phyloP scores from a whole-genome alignment of 139 green algal genomes.

The Coccomyxa sp. region DNA sequence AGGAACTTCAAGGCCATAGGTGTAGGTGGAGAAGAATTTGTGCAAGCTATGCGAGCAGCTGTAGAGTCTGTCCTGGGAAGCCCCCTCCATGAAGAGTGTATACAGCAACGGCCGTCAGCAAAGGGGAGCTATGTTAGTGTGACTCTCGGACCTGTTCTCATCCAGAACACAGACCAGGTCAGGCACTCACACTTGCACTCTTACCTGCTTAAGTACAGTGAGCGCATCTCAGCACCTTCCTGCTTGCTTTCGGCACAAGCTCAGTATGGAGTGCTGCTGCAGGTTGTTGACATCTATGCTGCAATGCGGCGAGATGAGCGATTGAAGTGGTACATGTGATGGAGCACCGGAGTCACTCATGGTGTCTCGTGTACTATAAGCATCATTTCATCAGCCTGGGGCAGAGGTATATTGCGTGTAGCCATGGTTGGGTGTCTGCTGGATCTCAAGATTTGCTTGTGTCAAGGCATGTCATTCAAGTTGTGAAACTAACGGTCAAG shows the following conservation, averaged over 20 bases:
- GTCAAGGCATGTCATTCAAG: no score
- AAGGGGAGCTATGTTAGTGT: constrained; percentile 42
- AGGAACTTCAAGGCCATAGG: constrained; percentile 49
- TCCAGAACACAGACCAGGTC: constrained; percentile 35
- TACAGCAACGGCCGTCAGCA: constrained; percentile 14
- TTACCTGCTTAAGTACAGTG: neutral
- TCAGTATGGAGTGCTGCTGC: constrained; percentile 2
- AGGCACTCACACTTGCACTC: neutral
- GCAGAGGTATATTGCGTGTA: no score
- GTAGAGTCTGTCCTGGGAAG: constrained; percentile 40
- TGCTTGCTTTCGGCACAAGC: neutral
- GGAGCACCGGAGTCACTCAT: neutral
- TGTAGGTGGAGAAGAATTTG: constrained; percentile 34
- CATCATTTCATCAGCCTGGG: no score
- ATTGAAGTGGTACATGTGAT: constrained; percentile 20
- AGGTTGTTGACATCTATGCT: constrained; percentile 23
- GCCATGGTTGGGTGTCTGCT: no score
- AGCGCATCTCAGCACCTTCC: neutral
- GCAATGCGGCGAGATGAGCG: constrained; percentile 16
- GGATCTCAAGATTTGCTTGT: no score
- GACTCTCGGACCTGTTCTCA: constrained; percentile 26
- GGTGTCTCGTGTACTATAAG: no score
- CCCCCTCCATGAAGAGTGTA: constrained; percentile 20
- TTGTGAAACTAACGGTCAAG: no score
- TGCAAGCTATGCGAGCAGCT: constrained; percentile 16